Conservation (phyloP, 345 rosid species). For the Eucalyptus albens region DNA sequence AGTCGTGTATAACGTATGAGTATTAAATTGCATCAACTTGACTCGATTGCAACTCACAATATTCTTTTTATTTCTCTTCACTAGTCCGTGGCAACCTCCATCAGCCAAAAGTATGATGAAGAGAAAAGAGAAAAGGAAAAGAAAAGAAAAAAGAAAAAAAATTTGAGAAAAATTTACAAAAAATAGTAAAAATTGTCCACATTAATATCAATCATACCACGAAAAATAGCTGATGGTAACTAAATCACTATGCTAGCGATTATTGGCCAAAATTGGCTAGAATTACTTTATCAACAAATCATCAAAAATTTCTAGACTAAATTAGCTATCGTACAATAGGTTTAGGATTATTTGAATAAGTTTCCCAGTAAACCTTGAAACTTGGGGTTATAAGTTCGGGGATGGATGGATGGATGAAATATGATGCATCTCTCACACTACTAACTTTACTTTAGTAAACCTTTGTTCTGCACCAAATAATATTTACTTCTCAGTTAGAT, state of each 20-base stretch:
- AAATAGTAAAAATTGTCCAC: background rate
- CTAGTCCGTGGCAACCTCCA: background rate
- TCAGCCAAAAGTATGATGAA: background rate
- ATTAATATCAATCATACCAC: fast-evolving
- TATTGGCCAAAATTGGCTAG: background rate
- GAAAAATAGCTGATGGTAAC: background rate
- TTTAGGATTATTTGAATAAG: background rate
- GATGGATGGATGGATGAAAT: background rate
- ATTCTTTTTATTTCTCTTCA: background rate
- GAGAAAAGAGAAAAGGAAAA: background rate
- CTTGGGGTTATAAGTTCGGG: background rate
- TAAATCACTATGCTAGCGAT: fast-evolving
- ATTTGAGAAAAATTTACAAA: background rate
- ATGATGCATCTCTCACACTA: background rate
- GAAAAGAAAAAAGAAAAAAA: background rate
- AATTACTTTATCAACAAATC: background rate
- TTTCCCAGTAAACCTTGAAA: background rate
- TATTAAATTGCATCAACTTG: background rate
- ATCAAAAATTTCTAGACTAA: background rate
- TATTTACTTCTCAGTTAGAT: background rate
- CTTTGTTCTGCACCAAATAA: background rate
- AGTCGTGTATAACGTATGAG: background rate
- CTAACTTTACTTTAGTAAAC: background rate
- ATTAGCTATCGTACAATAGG: fast-evolving
- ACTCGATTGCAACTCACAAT: background rate